A percentile compares a stretch with the other conserved stretches of the same genome.
Conservation (phyloP, 441 rosid species). For the Brassica hybrid region DNA sequence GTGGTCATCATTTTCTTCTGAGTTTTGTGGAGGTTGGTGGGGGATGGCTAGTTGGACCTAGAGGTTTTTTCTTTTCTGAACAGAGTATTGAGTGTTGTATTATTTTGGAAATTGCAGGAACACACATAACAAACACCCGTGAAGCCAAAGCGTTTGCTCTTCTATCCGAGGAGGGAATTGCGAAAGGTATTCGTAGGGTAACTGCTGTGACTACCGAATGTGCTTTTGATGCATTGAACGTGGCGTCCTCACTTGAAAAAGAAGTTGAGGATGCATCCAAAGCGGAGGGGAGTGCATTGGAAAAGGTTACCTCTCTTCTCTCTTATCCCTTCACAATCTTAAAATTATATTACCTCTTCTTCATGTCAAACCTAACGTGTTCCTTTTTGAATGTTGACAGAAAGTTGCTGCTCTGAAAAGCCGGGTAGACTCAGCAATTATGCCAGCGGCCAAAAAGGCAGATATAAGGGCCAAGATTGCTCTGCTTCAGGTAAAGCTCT, state of each 20-base stretch:
- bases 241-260: constrained; percentile 66
- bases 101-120: constrained; percentile 55
- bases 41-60: background rate
- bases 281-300: constrained; percentile 71
- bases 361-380: no score
- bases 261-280: constrained; percentile 73
- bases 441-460: constrained; percentile 93
- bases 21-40: constrained; percentile 90
- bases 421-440: constrained; percentile 70
- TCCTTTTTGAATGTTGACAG: constrained; percentile 17
- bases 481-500: constrained; percentile 68
- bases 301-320: constrained; percentile 63
- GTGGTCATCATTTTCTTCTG: constrained; percentile 49
- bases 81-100: constrained; percentile 25
- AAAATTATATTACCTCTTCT: background rate
- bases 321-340: background rate
- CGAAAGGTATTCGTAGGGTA: constrained; percentile 87
- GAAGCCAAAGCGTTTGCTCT: constrained; percentile 98
- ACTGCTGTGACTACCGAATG: constrained; percentile 88
- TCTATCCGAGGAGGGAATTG: constrained; percentile 96
- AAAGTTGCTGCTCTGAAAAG: constrained; percentile 57
- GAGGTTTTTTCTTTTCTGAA: background rate
- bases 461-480: constrained; percentile 79
- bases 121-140: constrained; percentile 85
- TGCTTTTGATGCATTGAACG: constrained; percentile 76